Conservation (phyloP, 192 early-diverging fungal genomes). For the Funneliformis mosseae region DNA sequence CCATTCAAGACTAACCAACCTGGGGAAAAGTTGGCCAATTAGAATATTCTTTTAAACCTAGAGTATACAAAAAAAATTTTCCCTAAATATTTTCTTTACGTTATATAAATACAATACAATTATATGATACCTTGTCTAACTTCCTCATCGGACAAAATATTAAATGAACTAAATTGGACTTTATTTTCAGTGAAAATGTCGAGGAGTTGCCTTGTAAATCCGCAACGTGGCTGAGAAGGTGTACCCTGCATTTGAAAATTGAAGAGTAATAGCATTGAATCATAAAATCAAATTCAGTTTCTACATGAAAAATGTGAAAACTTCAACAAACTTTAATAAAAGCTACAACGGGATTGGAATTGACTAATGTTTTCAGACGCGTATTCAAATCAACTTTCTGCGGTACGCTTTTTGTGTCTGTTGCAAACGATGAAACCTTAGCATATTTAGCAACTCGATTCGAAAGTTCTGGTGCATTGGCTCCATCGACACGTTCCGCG, state of each 20-base stretch:
- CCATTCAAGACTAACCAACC: slow-evolving; percentile 22
- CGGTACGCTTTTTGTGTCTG: slow-evolving; percentile 39
- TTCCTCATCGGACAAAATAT: slow-evolving; percentile 90
- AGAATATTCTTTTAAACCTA: slow-evolving; percentile 50
- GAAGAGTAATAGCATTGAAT: not conserved
- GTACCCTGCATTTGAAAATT: slow-evolving; percentile 30
- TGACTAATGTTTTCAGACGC: slow-evolving; percentile 68
- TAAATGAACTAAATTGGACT: slow-evolving; percentile 84
- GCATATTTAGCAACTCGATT: slow-evolving; percentile 57
- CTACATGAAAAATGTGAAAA: not conserved
- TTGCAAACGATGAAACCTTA: slow-evolving; percentile 35
- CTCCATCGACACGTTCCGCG: slow-evolving; percentile 80
- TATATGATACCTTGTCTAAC: slow-evolving; percentile 86
- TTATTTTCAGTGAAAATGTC: slow-evolving; percentile 76
- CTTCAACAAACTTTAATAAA: slow-evolving; percentile 76
- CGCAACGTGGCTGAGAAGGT: slow-evolving; percentile 79
- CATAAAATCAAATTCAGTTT: not conserved
- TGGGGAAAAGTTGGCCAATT: slow-evolving; percentile 98
- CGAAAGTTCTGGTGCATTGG: slow-evolving; percentile 81
- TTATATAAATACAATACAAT: not conserved
- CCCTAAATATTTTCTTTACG: not conserved
- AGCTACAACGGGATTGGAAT: slow-evolving; percentile 81
- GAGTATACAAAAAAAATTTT: not conserved
- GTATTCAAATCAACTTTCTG: slow-evolving; percentile 61
- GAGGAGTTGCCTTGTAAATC: slow-evolving; percentile 84